phyloP scores from a whole-genome alignment of 805 yeast species.

The Metschnikowia proteae region DNA sequence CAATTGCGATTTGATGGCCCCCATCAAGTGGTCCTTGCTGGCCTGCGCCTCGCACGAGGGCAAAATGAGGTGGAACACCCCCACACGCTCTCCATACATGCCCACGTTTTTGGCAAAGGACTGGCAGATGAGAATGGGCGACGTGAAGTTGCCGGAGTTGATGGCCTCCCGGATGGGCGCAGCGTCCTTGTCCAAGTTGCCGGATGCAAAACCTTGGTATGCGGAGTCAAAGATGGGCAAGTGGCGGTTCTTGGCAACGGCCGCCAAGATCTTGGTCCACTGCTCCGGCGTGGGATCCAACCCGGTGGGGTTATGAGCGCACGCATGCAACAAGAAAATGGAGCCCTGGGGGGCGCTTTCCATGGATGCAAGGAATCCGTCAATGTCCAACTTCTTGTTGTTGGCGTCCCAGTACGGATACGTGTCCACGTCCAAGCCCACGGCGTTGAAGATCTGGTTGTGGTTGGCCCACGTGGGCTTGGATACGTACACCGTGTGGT shows the following conservation, averaged over 20 bases:
- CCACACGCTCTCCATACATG: conserved; percentile 96
- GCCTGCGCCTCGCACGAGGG: conserved; percentile 23
- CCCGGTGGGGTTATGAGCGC: conserved; percentile 98
- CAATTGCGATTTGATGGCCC: conserved; percentile 63
- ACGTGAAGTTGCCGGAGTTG: conserved; percentile 24
- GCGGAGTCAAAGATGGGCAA: conserved; percentile 90
- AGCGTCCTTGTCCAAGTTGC: conserved; percentile 78
- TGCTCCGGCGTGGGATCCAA: conserved; percentile 83
- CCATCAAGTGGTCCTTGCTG: conserved; percentile 9
- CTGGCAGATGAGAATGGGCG: conserved; percentile 78
- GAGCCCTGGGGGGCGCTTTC: conserved; percentile 71
- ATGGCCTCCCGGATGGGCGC: conserved; percentile 73
- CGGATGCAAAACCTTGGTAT: conserved; percentile 96
- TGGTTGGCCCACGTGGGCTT: conserved; percentile 98
- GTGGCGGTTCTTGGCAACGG: conserved; percentile 58
- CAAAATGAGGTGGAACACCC: conserved; percentile 78
- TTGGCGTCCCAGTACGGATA: conserved; percentile 86
- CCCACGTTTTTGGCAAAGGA: conserved; percentile 97
- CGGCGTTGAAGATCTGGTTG: conserved; percentile 68
- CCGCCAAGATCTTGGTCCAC: conserved; percentile 70
- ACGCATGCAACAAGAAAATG: conserved; percentile 80
- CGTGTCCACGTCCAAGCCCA: conserved; percentile 61
- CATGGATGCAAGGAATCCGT: conserved; percentile 63
- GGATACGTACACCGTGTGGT: conserved; percentile 17
- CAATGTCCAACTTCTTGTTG: conserved; percentile 66